These are phyloP conservation scores for Talaromyces sp. DNA, from an alignment of 2,329 filamentous ascomycete species.

Conservation along the genomic window DNA sequence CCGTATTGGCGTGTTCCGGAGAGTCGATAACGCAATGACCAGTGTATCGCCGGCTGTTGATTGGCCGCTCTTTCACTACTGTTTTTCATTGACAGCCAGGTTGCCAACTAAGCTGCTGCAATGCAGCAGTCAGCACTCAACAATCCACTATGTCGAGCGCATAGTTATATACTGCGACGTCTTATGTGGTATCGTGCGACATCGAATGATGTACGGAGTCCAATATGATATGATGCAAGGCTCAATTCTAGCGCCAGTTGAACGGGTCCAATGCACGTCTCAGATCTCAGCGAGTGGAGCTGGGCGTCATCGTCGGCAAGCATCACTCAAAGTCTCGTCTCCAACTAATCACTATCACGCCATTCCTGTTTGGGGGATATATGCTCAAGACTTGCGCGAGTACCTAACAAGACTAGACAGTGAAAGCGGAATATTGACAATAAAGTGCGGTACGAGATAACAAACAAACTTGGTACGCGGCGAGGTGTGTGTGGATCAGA, in stretches of 20 bases:
- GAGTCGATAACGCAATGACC: slow-evolving; percentile 12
- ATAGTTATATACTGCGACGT: neutral
- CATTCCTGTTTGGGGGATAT: neutral
- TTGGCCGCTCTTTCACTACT: neutral
- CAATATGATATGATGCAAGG: slow-evolving; percentile 10
- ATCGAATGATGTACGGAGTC: neutral
- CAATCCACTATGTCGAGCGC: neutral
- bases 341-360: neutral
- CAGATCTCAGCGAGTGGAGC: slow-evolving; percentile 12
- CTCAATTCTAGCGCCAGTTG: slow-evolving; percentile 6
- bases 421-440: neutral
- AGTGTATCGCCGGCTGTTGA: neutral
- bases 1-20: neutral
- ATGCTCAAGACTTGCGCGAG: neutral
- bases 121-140: neutral
- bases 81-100: neutral
- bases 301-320: slow-evolving; percentile 7
- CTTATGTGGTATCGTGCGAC: neutral
- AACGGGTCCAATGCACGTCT: slow-evolving; percentile 10
- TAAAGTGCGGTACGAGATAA: neutral
- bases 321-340: neutral
- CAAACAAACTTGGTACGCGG: neutral
- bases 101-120: neutral
- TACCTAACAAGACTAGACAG: neutral
- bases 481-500: neutral